phyloP scores from a whole-genome alignment of 768 basidiomycete species.

The Leccinum fibrillosum region DNA sequence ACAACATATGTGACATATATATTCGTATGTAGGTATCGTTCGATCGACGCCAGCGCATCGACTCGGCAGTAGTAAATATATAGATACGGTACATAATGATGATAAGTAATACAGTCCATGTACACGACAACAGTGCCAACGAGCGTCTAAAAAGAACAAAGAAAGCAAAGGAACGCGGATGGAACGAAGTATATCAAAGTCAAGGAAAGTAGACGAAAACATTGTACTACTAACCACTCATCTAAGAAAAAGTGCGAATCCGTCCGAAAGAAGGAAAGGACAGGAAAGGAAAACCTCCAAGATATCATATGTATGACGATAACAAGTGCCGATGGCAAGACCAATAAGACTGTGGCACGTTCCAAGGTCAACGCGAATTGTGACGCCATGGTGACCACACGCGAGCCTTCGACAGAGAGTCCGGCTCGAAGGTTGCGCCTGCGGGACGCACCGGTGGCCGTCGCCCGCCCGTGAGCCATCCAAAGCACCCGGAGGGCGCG shows the following conservation, averaged over 20 bases:
- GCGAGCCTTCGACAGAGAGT: constrained; percentile 9
- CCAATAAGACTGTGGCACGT: not conserved
- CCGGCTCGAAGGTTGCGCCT: constrained; percentile 3
- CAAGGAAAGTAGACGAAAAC: not conserved
- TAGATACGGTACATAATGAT: not conserved
- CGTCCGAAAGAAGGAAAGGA: not conserved
- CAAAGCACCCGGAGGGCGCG: constrained; percentile 19
- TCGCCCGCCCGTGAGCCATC: constrained; percentile 10
- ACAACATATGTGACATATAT: not conserved
- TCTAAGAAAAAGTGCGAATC: not conserved
- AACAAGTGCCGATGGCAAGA: not conserved
- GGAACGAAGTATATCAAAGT: not conserved
- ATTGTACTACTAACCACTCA: not conserved
- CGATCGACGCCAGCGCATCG: not conserved
- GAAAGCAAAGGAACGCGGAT: not conserved
- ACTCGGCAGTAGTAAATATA: not conserved
- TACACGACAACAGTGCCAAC: not conserved
- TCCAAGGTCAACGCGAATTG: not conserved
- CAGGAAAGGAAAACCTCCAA: not conserved
- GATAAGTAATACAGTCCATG: not conserved
- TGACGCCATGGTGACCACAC: constrained; percentile 18
- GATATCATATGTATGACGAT: not conserved
- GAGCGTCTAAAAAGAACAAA: not conserved
- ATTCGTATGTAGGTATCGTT: not conserved
- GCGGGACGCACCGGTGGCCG: not conserved